phyloP scores from a whole-genome alignment of 108 stramenopile genomes.

The Cyclotella kingstonii region DNA sequence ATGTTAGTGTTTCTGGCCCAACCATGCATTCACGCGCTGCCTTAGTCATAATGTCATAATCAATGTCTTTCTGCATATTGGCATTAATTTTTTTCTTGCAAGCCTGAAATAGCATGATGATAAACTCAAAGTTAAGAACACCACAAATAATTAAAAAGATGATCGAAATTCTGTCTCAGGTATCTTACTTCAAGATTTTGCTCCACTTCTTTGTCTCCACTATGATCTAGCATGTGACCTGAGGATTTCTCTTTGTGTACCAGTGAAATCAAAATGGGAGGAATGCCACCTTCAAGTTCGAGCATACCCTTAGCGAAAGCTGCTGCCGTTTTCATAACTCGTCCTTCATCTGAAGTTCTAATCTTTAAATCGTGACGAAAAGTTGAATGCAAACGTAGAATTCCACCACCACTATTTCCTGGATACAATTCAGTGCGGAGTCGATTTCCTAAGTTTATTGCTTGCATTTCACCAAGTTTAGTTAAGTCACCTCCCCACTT shows the following conservation, averaged over 20 bases:
- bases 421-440: constrained; percentile 92
- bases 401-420: constrained; percentile 66
- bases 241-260: constrained; percentile 92
- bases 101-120: too few relatives aligned
- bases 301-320: constrained; percentile 84
- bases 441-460: constrained; percentile 85
- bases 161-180: background rate
- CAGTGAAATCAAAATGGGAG: constrained; percentile 96
- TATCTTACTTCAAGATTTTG: constrained; percentile 61
- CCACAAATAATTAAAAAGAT: background rate
- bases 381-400: constrained; percentile 96
- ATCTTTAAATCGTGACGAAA: constrained; percentile 99
- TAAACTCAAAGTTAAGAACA: background rate
- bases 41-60: constrained; percentile 55
- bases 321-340: constrained; percentile 99
- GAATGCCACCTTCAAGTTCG: constrained; percentile 96
- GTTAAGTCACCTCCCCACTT: constrained; percentile 99
- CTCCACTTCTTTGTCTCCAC: constrained; percentile 94
- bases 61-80: constrained; percentile 83
- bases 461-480: constrained; percentile 90
- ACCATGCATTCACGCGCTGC: constrained; percentile 67
- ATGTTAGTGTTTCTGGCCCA: constrained; percentile 71
- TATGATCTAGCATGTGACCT: constrained; percentile 85
- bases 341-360: constrained; percentile 95
- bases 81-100: constrained; percentile 82